Evolutionary conservation across 2,329 filamentous ascomycete genomes (phyloP), one percentile per base, ranked within the genome.

Genomic region (Nothophaeocryptopus gaeumannii): DNA sequence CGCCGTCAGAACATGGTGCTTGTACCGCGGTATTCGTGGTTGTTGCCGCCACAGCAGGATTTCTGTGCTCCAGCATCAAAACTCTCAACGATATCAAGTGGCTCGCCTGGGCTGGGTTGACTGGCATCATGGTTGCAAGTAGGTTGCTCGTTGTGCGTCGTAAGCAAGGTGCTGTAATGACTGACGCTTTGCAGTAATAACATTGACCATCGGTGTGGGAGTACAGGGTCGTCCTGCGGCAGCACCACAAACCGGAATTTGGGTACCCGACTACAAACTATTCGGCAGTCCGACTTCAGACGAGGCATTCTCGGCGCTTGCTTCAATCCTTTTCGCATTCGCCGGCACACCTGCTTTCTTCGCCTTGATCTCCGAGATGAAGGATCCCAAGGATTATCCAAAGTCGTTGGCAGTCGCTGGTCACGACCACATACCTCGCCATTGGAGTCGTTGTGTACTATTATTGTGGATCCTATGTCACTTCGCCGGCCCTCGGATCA

Each of bases 401-500:
- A 61, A 61, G 12, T 51, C 69, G 0, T 47, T 73, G 45, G 47
- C 68, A 60, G 32, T 36, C 39, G 3, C 39, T 50, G 5, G 53
- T 63, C 15, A 57, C 53, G 2, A 33, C 47, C 16, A 50, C 67
- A 2, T 73, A 74, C 37, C 58, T 70, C n/a, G 52, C 62, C 5
- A 66, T 74, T 26, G 67, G 68, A 8, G 53, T 66, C 2, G 69
- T 76, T 0, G 69, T 78, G 2, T 77, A 77, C 60, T 70, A 70
- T 51, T 77, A 63, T 55, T 75, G 72, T 51, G 75, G 75, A 1
- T 71, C 70, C 0, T 74, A 69, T 43, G 71, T 78, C 3, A 69
- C 74, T 0, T 76, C 73, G 0, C 75, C 75, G 0, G 73, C 74
- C 1, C 67, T 78, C 5, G 75, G 74, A 2, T 75, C 72, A 29